Evolutionary conservation across 495 filamentous ascomycete genomes (phyloP).

Genomic region (Xylaria flabelliformis): DNA sequence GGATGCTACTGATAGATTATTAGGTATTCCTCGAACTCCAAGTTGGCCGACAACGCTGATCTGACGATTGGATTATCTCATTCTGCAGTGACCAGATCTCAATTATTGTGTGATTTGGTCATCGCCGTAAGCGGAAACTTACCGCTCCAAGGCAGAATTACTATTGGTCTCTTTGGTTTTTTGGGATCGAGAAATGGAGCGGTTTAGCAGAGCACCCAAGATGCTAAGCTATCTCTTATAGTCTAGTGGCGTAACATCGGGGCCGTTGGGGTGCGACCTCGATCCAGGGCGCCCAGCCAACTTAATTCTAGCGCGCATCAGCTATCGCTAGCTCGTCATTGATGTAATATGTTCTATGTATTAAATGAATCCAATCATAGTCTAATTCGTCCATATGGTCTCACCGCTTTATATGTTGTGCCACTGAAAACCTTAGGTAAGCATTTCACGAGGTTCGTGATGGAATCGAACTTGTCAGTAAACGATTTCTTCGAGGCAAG

Average conservation of each 20-base stretch:
- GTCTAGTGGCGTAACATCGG: conserved; percentile 8
- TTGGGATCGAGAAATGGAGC: conserved; percentile 8
- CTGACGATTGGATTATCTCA: conserved; percentile 17
- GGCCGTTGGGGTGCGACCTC: conserved; percentile 8
- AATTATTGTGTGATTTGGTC: background rate
- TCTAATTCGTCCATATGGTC: conserved; percentile 3
- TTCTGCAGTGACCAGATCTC: conserved; percentile 6
- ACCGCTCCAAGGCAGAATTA: background rate
- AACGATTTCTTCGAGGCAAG: conserved; percentile 3
- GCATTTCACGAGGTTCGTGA: background rate
- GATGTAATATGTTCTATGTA: conserved; percentile 14
- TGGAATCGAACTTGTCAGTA: background rate
- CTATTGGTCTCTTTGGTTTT: background rate
- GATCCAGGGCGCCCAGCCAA: conserved; percentile 1
- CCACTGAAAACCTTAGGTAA: conserved; percentile 6
- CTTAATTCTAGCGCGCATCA: conserved; percentile 13
- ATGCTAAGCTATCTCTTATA: conserved; percentile 28
- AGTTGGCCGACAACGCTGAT: background rate
- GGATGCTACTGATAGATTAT: background rate
- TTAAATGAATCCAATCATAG: background rate
- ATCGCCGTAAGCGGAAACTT: conserved; percentile 22
- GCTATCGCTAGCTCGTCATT: conserved; percentile 4
- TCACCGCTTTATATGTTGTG: conserved; percentile 17
- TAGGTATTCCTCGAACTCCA: background rate
- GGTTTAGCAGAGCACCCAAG: conserved; percentile 21